Conservation (phyloP, 257 asterid genomes). For the Lithospermum erythrorhizon region DNA sequence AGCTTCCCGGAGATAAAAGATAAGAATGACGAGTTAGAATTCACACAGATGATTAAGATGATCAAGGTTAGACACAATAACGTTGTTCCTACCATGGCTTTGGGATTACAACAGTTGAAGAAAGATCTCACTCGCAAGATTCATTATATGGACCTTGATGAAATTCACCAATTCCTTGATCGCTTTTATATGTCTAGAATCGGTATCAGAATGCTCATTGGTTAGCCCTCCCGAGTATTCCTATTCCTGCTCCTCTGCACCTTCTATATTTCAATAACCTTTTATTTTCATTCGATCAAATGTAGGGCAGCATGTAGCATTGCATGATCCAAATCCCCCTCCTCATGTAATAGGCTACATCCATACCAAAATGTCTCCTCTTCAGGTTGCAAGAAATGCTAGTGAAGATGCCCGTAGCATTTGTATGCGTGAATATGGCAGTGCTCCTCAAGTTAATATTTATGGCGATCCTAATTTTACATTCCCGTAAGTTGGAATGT, state of each 20-base stretch:
- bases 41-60: conserved; percentile 79
- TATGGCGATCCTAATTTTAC: conserved; percentile 83
- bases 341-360: conserved; percentile 83
- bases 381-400: conserved; percentile 72
- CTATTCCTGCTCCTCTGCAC: background rate
- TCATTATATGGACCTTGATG: conserved; percentile 51
- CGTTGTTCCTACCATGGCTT: conserved; percentile 94
- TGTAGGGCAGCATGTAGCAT: conserved; percentile 90
- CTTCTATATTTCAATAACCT: conserved; percentile 7
- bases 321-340: conserved; percentile 82
- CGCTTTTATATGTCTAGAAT: conserved; percentile 91
- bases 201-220: conserved; percentile 96
- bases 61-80: conserved; percentile 92
- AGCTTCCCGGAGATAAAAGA: conserved; percentile 62
- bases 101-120: conserved; percentile 93
- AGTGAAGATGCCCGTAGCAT: conserved; percentile 83
- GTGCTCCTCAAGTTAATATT: conserved; percentile 71
- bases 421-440: conserved; percentile 77
- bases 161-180: conserved; percentile 78
- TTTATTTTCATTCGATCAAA: conserved; percentile 7
- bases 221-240: conserved; percentile 30
- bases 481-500: conserved; percentile 54
- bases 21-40: conserved; percentile 53
- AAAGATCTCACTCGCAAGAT: conserved; percentile 47
- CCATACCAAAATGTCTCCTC: conserved; percentile 88